These are phyloP conservation scores for Alternaria hordeiaustralica DNA, from an alignment of 2,329 filamentous ascomycete genomes.

Conservation along the genomic window DNA sequence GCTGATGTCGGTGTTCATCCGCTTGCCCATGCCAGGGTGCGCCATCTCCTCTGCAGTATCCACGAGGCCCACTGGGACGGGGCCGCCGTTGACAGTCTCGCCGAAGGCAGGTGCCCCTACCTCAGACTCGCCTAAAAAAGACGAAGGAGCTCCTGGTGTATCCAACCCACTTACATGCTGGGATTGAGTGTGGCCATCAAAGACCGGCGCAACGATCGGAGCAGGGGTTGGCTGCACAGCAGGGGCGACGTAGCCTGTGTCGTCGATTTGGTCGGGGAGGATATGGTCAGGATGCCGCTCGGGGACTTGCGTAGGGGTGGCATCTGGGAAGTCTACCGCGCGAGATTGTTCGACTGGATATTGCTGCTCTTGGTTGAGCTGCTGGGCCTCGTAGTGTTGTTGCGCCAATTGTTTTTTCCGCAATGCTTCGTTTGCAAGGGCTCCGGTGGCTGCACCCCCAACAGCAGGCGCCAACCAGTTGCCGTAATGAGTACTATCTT, in stretches of 20 bases:
- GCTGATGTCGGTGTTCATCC: conserved; percentile 56
- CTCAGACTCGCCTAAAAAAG: conserved; percentile 45
- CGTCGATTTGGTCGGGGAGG: conserved; percentile 18
- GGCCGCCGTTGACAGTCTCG: conserved; percentile 39
- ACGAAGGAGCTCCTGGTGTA: conserved; percentile 24
- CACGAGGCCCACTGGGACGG: conserved; percentile 26
- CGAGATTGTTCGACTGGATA: conserved; percentile 6
- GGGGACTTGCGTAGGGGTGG: conserved; percentile 14
- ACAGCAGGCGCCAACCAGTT: conserved; percentile 63
- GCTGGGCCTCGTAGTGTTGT: conserved; percentile 32
- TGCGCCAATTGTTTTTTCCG: conserved; percentile 37
- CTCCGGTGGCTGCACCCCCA: conserved; percentile 52
- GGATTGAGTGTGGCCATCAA: conserved; percentile 12
- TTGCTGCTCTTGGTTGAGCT: conserved; percentile 26
- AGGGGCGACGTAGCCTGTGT: conserved; percentile 12
- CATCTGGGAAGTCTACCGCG: neutral
- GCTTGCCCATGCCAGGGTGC: conserved; percentile 54
- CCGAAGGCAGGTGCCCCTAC: conserved; percentile 31
- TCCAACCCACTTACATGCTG: conserved; percentile 18
- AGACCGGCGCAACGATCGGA: conserved; percentile 16
- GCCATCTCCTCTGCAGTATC: conserved; percentile 36
- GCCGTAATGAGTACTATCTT: conserved; percentile 56
- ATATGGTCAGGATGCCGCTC: conserved; percentile 23
- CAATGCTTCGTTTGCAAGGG: conserved; percentile 46
- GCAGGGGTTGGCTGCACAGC: conserved; percentile 9